Evolutionary conservation across 371 early-diverging fungal species (phyloP).

Genomic region (Actinomortierella ambigua): DNA sequence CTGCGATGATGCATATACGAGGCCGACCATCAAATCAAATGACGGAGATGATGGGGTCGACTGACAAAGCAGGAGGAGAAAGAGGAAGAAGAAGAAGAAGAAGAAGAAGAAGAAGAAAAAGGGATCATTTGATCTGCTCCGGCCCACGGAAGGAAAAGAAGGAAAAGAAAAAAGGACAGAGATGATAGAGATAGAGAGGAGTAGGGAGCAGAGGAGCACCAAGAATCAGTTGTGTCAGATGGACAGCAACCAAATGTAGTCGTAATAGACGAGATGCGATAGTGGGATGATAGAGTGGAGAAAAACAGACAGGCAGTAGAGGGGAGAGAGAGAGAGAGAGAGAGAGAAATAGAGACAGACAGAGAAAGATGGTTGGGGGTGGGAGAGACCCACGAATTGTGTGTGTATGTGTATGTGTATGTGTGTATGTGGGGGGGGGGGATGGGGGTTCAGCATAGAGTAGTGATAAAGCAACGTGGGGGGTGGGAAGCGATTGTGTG

Average conservation of each 20-base stretch:
- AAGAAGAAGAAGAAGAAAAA: background rate
- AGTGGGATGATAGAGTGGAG: background rate
- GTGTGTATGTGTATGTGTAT: constrained; percentile 1
- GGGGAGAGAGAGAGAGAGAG: background rate
- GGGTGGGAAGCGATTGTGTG: too few relatives aligned
- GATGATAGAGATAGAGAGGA: too few relatives aligned
- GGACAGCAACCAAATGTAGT: too few relatives aligned
- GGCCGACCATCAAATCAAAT: background rate
- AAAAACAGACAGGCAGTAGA: background rate
- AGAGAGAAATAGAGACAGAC: constrained; percentile 2
- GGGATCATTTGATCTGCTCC: background rate
- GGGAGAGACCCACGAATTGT: too few relatives aligned
- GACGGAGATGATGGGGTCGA: background rate
- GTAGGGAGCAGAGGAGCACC: too few relatives aligned
- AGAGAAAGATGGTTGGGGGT: constrained; percentile 1
- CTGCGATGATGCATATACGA: background rate
- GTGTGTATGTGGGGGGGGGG: background rate
- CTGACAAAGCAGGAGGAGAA: background rate
- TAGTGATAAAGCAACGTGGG: too few relatives aligned
- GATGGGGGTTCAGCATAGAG: constrained; percentile 1
- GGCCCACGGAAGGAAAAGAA: too few relatives aligned
- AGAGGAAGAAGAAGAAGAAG: background rate
- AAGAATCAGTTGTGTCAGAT: too few relatives aligned
- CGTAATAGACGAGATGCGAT: too few relatives aligned
- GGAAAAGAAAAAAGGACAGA: background rate